Evolutionary conservation across 257 asterid species (phyloP).

Genomic region (Plectranthus barbatus): DNA sequence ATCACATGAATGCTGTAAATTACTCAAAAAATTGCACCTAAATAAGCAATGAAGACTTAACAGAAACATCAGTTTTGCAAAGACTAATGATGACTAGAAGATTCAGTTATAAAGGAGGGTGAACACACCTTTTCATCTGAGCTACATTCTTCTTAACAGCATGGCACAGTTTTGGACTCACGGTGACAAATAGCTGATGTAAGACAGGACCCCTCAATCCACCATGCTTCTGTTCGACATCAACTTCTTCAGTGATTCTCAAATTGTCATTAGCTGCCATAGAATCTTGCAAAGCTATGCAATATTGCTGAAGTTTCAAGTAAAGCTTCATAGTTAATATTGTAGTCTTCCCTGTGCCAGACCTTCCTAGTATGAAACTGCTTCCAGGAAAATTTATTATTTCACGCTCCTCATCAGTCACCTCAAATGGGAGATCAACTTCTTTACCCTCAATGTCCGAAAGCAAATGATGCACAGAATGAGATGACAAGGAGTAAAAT

Average conservation of each 20-base stretch:
- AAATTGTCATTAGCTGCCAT: neutral
- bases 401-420: constrained; percentile 55
- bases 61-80: too few species aligned
- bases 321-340: constrained; percentile 53
- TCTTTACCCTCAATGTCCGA: constrained; percentile 34
- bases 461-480: constrained; percentile 47
- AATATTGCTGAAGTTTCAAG: constrained; percentile 36
- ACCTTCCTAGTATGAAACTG: constrained; percentile 31
- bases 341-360: constrained; percentile 73
- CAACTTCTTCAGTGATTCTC: neutral
- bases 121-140: constrained; percentile 47
- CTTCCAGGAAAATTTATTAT: constrained; percentile 38
- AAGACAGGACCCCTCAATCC: constrained; percentile 14
- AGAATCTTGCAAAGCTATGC: constrained; percentile 29
- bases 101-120: too few species aligned
- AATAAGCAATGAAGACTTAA: too few species aligned
- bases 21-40: neutral
- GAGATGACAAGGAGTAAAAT: constrained; percentile 49
- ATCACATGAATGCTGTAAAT: neutral
- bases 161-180: constrained; percentile 59
- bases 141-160: constrained; percentile 60
- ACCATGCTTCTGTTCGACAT: neutral
- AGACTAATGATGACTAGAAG: too few species aligned
- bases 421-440: constrained; percentile 58
- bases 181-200: constrained; percentile 62